Base-by-base conservation (phyloP, 75 land plant species). In the Sequoia sempervirens region DNA sequence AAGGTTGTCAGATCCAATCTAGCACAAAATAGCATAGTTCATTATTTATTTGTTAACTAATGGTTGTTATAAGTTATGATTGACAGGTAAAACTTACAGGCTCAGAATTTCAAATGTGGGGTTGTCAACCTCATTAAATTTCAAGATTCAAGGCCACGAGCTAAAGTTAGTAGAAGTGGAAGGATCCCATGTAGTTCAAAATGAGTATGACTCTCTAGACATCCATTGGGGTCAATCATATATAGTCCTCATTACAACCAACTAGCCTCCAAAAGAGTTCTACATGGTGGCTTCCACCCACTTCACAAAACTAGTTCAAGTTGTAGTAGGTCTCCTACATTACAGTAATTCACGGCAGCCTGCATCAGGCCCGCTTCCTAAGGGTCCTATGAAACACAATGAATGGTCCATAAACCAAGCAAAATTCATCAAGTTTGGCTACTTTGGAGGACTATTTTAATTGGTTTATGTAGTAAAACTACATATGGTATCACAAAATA, bases 191-290 rank as follows among this genome's bases (percentile, higher is more conserved):
- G 91, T 92, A 3, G 4, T 87, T 14, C 95, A 95, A 81, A 92
- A 58, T 50, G 78, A 72, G 5, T 87, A 82, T 54, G 81, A 89
- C 37, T 86, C 93, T 17, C 89, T 95, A 11, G 96, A 95, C 74
- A 76, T 95, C 18, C 97, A 95, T 82, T 87, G 92, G 4, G 97
- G 97, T 30, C 97, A 95, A 76, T 95, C 91, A 73, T 90, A 86
- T 82, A 92, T 94, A 5, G 95, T 94, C 46, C 87, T 93, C 17
- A 86, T 95, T 7, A 95, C 96, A 14, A 86, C 86, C 30, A 85
- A 94, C 46, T 92, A 88, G 85, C 81, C 88, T 10, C 69, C 91
- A 10, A 81, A 83, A 26, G 94, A 93, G 74, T 94, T 89, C 83
- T 89, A 88, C 85, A 86, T 95, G 2, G 94, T 82, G 8, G 97